Conservation (phyloP, 306 rosid species). For the Fragaria nilgerrensis region DNA sequence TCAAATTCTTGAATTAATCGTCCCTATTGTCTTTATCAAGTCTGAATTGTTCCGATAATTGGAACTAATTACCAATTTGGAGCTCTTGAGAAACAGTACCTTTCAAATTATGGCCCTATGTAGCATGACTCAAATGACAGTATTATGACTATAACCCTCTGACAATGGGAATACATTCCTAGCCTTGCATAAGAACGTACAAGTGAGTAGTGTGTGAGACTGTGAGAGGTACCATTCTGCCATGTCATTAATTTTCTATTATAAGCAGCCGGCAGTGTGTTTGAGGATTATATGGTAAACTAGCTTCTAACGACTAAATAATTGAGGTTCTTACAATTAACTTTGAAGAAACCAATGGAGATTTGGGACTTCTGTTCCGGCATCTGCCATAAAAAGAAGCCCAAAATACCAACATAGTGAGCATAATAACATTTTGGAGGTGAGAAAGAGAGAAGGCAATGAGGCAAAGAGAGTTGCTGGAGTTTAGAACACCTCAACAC, state of each 20-base stretch:
- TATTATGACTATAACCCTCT: background rate
- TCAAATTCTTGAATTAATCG: conserved; percentile 31
- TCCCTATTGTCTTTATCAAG: conserved; percentile 21
- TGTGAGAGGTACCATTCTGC: background rate
- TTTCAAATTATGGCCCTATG: background rate
- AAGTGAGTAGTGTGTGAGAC: background rate
- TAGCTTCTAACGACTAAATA: background rate
- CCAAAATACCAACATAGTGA: background rate
- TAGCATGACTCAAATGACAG: background rate
- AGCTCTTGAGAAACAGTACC: background rate
- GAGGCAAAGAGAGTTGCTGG: conserved; percentile 33
- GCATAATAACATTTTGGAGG: conserved; percentile 12
- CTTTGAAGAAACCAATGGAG: conserved; percentile 31
- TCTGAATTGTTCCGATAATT: background rate
- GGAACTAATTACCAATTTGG: background rate
- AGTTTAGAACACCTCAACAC: conserved; percentile 73
- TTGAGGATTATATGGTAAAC: background rate
- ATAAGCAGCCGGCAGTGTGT: background rate
- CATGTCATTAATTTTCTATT: background rate
- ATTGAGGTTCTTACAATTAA: background rate
- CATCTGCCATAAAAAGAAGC: conserved; percentile 12
- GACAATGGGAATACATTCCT: background rate
- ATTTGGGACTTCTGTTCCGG: conserved; percentile 26
- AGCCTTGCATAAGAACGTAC: background rate
- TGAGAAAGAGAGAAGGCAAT: conserved; percentile 11